Percentiles rank a stretch among this genome's conserved stretches.
These are phyloP conservation scores for Carex pumila DNA, from an alignment of 176 grass and related monocot species.

Conservation along the genomic window DNA sequence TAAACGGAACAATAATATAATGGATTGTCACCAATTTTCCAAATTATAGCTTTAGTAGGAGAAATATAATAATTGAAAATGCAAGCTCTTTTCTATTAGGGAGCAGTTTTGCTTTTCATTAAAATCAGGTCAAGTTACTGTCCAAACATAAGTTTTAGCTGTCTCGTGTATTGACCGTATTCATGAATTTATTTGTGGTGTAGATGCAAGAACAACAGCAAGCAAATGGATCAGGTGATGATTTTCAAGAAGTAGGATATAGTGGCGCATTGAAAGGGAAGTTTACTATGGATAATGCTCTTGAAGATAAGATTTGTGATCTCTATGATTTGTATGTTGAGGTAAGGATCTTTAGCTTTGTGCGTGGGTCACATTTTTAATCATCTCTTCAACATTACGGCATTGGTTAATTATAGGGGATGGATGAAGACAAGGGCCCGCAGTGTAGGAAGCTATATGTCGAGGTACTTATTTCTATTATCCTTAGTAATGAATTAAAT, in stretches of 20 bases:
- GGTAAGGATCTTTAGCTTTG: slow-evolving; percentile 37
- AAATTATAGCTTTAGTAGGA: neutral
- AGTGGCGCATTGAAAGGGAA: slow-evolving; percentile 58
- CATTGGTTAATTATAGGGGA: slow-evolving; percentile 44
- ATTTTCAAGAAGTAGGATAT: slow-evolving; percentile 58
- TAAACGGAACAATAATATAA: neutral
- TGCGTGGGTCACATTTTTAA: neutral
- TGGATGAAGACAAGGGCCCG: slow-evolving; percentile 99
- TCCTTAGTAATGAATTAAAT: slow-evolving; percentile 60
- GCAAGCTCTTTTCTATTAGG: neutral
- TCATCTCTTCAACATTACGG: neutral
- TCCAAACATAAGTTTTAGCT: neutral
- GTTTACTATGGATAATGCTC: slow-evolving; percentile 52
- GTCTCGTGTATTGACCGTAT: neutral
- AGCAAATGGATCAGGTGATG: slow-evolving; percentile 66
- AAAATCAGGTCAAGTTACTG: neutral
- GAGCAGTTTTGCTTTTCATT: neutral
- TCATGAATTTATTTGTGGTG: neutral
- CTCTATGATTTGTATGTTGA: slow-evolving; percentile 99
- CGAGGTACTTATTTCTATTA: slow-evolving; percentile 46
- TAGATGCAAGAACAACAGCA: slow-evolving; percentile 33
- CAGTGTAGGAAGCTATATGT: slow-evolving; percentile 96
- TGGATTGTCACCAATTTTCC: neutral
- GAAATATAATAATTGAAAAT: neutral
- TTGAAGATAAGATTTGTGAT: slow-evolving; percentile 96